Percentiles rank a stretch among this genome's conserved stretches.
phyloP scores from a whole-genome alignment of 2,329 filamentous ascomycete species.

The Colletotrichum magnum region DNA sequence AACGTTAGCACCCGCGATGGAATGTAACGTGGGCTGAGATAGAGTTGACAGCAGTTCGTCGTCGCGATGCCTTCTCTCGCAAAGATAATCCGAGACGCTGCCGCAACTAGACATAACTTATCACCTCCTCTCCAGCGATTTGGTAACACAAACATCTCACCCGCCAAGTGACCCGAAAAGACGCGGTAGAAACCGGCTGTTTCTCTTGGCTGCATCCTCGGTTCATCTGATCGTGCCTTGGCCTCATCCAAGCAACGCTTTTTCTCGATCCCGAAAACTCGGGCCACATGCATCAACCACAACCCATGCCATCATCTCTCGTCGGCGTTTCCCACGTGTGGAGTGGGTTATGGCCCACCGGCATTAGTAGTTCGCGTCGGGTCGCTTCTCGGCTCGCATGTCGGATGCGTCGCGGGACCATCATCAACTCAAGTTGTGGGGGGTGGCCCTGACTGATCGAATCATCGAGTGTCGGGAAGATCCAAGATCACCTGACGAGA shows the following conservation, averaged over 20 bases:
- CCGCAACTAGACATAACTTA: too few species aligned
- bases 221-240: background rate
- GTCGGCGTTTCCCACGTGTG: constrained; percentile 24
- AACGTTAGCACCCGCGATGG: too few species aligned
- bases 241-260: background rate
- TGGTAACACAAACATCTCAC: background rate
- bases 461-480: constrained; percentile 4
- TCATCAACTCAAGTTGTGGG: constrained; percentile 19
- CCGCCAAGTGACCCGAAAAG: background rate
- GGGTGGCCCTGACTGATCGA: constrained; percentile 16
- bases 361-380: constrained; percentile 22
- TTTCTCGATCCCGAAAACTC: background rate
- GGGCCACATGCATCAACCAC: background rate
- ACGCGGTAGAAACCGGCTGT: background rate
- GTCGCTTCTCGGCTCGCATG: constrained; percentile 38
- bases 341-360: constrained; percentile 4
- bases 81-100: too few species aligned
- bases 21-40: background rate
- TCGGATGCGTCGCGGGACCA: constrained; percentile 21
- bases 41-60: too few species aligned
- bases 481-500: constrained; percentile 9
- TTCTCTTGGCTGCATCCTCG: background rate
- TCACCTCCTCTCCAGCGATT: background rate
- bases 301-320: background rate
- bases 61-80: too few species aligned